Conservation (phyloP, 1,139 yeast genomes). For the Kurtzmaniella quercitrusa region DNA sequence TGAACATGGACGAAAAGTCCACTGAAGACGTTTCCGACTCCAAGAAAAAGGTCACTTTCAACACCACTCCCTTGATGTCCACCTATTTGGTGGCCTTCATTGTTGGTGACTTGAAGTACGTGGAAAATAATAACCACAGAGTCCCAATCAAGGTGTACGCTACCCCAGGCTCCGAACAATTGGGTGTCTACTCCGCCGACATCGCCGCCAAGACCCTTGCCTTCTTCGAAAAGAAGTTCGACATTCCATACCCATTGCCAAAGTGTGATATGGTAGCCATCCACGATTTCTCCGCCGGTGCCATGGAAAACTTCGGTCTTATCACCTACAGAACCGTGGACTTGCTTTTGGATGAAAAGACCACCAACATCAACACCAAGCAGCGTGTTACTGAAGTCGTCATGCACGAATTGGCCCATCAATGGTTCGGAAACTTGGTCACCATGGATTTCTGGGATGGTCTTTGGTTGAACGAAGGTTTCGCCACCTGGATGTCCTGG, state of each 20-base stretch:
- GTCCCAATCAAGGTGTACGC: slow-evolving; percentile 73
- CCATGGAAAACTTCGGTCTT: slow-evolving; percentile 91
- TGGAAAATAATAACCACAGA: slow-evolving; percentile 53
- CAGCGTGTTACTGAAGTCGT: slow-evolving; percentile 84
- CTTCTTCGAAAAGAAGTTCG: slow-evolving; percentile 61
- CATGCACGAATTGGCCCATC: slow-evolving; percentile 88
- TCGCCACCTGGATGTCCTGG: slow-evolving; percentile 87
- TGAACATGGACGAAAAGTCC: slow-evolving; percentile 71
- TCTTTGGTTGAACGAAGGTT: slow-evolving; percentile 87
- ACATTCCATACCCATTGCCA: slow-evolving; percentile 65
- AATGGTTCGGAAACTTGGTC: slow-evolving; percentile 89
- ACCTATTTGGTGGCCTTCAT: slow-evolving; percentile 78
- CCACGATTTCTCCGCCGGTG: slow-evolving; percentile 73
- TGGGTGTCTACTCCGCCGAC: slow-evolving; percentile 61
- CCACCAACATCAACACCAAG: slow-evolving; percentile 63
- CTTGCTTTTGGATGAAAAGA: slow-evolving; percentile 59
- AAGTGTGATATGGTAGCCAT: slow-evolving; percentile 75
- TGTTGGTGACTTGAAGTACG: slow-evolving; percentile 70
- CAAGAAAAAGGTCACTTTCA: slow-evolving; percentile 47
- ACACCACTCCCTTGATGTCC: slow-evolving; percentile 68
- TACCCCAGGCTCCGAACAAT: slow-evolving; percentile 60
- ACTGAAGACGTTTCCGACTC: slow-evolving; percentile 41
- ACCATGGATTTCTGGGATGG: slow-evolving; percentile 98
- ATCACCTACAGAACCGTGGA: slow-evolving; percentile 81
- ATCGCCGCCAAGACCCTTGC: slow-evolving; percentile 65